Evolutionary conservation across 148 eudicot species (phyloP).

Genomic region (Silene uniflora): DNA sequence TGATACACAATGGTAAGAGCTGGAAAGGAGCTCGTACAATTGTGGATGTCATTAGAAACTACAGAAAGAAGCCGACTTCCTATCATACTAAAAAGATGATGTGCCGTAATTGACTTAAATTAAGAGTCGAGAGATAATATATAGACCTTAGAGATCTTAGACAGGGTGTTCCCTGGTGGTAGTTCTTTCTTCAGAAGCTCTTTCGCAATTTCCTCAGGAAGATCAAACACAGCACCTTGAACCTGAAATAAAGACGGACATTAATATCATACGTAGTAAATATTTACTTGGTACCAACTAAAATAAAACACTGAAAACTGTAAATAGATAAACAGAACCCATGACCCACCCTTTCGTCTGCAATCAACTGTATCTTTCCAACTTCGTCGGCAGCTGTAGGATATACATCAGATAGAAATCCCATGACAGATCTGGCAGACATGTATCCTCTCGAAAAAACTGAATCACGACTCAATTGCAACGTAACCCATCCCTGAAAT

Average conservation of each 20-base stretch:
- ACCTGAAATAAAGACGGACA: slow-evolving; percentile 40
- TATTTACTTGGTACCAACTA: background rate
- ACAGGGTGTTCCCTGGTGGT: slow-evolving; percentile 80
- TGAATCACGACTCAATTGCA: slow-evolving; percentile 79
- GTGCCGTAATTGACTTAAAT: background rate
- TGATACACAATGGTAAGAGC: too few relatives aligned
- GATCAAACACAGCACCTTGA: slow-evolving; percentile 97
- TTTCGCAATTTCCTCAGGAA: slow-evolving; percentile 91
- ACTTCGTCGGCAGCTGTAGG: slow-evolving; percentile 84
- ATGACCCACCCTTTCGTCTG: slow-evolving; percentile 60
- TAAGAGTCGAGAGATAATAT: background rate
- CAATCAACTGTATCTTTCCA: slow-evolving; percentile 85
- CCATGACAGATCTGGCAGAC: slow-evolving; percentile 87
- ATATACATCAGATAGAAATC: slow-evolving; percentile 82
- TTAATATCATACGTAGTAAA: background rate
- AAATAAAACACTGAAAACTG: background rate
- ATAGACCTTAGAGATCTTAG: slow-evolving; percentile 72
- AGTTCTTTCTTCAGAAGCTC: slow-evolving; percentile 62
- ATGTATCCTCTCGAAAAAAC: slow-evolving; percentile 60
- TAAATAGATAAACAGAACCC: background rate
- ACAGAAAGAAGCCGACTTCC: background rate
- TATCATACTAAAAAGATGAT: background rate
- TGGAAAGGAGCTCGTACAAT: too few relatives aligned
- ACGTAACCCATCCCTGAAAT: slow-evolving; percentile 79
- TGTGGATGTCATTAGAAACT: background rate